phyloP scores from a whole-genome alignment of 1,284 basidiomycete species.

The Sanghuangporus baumii region DNA sequence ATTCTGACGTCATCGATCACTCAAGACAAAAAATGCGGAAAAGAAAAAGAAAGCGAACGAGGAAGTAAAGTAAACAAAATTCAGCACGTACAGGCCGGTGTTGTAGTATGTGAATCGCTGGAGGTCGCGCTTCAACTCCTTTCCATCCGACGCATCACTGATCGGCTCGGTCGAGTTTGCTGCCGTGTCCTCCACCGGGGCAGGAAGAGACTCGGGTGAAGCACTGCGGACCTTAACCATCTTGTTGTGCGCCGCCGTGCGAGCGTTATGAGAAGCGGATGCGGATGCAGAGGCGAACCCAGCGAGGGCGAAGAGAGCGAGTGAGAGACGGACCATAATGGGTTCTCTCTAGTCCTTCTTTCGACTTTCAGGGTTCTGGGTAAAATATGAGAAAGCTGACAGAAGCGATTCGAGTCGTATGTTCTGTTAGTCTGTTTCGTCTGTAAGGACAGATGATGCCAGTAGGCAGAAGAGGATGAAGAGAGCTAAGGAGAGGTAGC shows the following conservation, averaged over 20 bases:
- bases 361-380: neutral
- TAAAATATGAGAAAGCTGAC: neutral
- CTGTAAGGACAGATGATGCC: neutral
- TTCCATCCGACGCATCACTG: conserved; percentile 23
- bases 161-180: conserved; percentile 28
- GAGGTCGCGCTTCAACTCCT: conserved; percentile 18
- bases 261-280: neutral
- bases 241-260: conserved; percentile 1
- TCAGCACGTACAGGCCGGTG: conserved; percentile 26
- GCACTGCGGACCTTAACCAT: conserved; percentile 1
- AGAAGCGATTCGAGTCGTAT: neutral
- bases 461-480: neutral
- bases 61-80: neutral
- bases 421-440: neutral
- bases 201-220: conserved; percentile 32
- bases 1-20: neutral
- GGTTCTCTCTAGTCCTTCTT: neutral
- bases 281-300: conserved; percentile 14
- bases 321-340: conserved; percentile 1
- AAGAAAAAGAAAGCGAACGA: neutral
- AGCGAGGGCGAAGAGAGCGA: conserved; percentile 4
- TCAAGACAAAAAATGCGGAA: neutral
- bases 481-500: neutral
- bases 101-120: conserved; percentile 27
- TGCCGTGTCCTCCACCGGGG: conserved; percentile 29